Evolutionary conservation across 495 filamentous ascomycete species (phyloP), one percentile per base, ranked within the genome.

Genomic region (Parathielavia appendiculata): DNA sequence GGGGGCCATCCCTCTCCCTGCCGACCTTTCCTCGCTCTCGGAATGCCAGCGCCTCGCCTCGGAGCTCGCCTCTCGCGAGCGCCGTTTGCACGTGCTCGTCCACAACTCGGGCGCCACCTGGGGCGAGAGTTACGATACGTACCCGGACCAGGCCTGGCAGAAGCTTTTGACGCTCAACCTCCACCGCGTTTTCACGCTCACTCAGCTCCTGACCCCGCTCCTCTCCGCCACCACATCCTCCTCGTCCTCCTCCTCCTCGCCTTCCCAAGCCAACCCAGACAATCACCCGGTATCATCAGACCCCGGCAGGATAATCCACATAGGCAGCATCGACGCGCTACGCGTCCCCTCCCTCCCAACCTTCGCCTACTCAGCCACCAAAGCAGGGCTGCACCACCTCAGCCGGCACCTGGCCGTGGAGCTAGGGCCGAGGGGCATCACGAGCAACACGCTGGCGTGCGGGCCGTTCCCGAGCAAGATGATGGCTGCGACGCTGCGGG

Each of bases 51-150:
- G 74, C 51, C 72, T 93, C 22, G 88, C 81, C 1, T 73, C 80
- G 17, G 83, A 87, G 65, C 70, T 91, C 35, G 70, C 70, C 19
- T 76, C 76, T 49, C 75, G 76, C n/a, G 87, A 91, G 62, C 69
- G 74, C 50, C 81, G 81, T 38, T 81, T 93, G 16, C 81, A 91
- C 67, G 76, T 92, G 50, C 80, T 92, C 4, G 79, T 92, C 65
- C 91, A 92, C 78, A 93, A 95, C 78, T 83, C 81, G 20, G 89
- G 89, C 55, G 87, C 85, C 6, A 89, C 85, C 70, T 91, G 88
- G 83, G 87, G 87, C 55, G 88, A 83, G 23, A 66, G 77, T 4
- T 85, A 86, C 73, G 81, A 87, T 11, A 80, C 80, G 52, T 91
- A 88, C 70, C 88, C 88, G 5, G 81, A 88, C 59, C 58, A 76